These are phyloP conservation scores for Pyrenophora graminea DNA, from an alignment of 2,329 filamentous ascomycete genomes.

Conservation along the genomic window DNA sequence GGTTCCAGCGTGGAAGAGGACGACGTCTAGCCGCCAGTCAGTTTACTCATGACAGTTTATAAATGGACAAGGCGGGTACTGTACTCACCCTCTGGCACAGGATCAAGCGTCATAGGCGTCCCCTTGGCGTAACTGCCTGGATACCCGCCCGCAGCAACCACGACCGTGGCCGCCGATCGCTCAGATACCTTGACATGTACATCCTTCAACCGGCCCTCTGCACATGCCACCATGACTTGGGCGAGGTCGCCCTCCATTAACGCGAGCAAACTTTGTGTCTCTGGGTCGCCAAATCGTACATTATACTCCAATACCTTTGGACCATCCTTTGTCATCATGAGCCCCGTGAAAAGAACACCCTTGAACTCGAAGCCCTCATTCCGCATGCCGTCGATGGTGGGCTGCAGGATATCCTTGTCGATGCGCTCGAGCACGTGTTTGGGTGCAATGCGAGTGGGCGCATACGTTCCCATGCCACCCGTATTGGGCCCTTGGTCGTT, in stretches of 20 bases:
- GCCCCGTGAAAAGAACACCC: slow-evolving; percentile 82
- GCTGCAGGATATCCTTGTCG: slow-evolving; percentile 81
- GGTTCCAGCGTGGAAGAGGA: slow-evolving; percentile 94
- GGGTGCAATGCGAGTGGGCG: slow-evolving; percentile 64
- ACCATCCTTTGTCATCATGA: slow-evolving; percentile 85
- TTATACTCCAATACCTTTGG: slow-evolving; percentile 91
- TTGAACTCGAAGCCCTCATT: slow-evolving; percentile 63
- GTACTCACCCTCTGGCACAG: slow-evolving; percentile 54
- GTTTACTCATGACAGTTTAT: slow-evolving; percentile 21
- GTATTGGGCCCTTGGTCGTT: slow-evolving; percentile 91
- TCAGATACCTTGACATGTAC: slow-evolving; percentile 69
- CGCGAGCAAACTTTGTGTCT: slow-evolving; percentile 84
- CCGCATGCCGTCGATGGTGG: slow-evolving; percentile 86
- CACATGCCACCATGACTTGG: slow-evolving; percentile 84
- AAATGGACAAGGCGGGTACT: slow-evolving; percentile 38
- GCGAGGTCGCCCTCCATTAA: slow-evolving; percentile 86
- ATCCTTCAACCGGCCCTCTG: slow-evolving; percentile 72
- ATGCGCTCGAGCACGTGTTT: slow-evolving; percentile 73
- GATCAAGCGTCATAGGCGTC: slow-evolving; percentile 61
- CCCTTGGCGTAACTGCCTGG: slow-evolving; percentile 82
- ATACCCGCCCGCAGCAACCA: slow-evolving; percentile 92
- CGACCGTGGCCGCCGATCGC: slow-evolving; percentile 84
- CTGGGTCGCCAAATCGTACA: slow-evolving; percentile 88
- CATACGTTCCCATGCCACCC: slow-evolving; percentile 97
- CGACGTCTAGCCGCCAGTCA: slow-evolving; percentile 50